These are phyloP conservation scores for Sugiyamaella novakii DNA, from an alignment of 1,139 yeast species.

Conservation along the genomic window DNA sequence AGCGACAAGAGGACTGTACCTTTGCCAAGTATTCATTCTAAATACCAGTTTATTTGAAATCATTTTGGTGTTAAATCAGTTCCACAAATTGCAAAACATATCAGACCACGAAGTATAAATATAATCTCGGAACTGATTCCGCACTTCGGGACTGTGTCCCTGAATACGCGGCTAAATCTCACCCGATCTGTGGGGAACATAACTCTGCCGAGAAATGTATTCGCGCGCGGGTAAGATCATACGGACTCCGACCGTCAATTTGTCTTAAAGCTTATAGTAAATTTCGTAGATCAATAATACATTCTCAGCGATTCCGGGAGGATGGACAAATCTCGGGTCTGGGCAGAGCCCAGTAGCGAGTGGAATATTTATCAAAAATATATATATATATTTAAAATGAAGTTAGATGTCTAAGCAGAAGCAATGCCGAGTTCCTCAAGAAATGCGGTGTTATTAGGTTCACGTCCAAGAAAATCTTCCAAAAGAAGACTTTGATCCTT, in stretches of 20 bases:
- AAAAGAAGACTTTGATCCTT: constrained; percentile 67
- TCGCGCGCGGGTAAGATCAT: background rate
- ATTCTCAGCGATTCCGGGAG: too few species aligned
- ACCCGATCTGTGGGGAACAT: constrained; percentile 5
- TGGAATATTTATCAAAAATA: too few species aligned
- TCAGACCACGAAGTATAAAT: too few species aligned
- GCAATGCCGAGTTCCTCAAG: constrained; percentile 58
- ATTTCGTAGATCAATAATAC: too few species aligned
- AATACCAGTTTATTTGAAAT: background rate
- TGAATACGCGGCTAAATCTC: constrained; percentile 16
- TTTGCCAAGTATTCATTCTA: background rate
- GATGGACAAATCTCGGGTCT: background rate
- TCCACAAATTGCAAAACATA: too few species aligned
- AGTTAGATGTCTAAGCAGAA: too few species aligned
- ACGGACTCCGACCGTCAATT: too few species aligned
- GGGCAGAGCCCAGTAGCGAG: too few species aligned
- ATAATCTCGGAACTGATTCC: background rate
- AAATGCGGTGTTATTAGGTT: constrained; percentile 73
- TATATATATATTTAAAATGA: too few species aligned
- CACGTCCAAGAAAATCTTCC: constrained; percentile 69
- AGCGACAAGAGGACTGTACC: background rate
- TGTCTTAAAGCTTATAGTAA: too few species aligned
- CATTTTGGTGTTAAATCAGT: too few species aligned
- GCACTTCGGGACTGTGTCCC: constrained; percentile 8
- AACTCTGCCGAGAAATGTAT: background rate